A percentile compares a stretch with the other conserved stretches of the same genome.
Evolutionary conservation across 331 rosid species (phyloP).

Genomic region (Stylosanthes scabra): DNA sequence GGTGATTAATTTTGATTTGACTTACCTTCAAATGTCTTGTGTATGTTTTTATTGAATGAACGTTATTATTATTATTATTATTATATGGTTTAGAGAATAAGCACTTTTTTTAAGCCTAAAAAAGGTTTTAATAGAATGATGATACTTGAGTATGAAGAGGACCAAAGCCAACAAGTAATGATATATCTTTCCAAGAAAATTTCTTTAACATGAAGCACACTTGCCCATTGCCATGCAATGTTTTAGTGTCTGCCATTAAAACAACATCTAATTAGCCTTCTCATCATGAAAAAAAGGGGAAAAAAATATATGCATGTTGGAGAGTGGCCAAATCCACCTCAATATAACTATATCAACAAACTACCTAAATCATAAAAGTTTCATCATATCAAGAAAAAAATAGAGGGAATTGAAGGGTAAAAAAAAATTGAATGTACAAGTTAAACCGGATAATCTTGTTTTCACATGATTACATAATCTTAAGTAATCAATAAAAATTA

Average conservation of each 20-base stretch:
- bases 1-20: neutral
- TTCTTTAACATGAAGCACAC: conserved; percentile 50
- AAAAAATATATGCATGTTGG: conserved; percentile 9
- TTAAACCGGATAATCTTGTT: neutral
- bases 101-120: neutral
- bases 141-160: conserved; percentile 31
- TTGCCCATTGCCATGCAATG: conserved; percentile 29
- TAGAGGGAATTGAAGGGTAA: neutral
- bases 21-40: conserved; percentile 29
- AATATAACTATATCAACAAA: neutral
- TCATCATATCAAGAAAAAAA: neutral
- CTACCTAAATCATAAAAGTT: conserved; percentile 2
- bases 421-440: neutral
- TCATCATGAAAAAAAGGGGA: neutral
- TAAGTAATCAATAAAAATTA: conserved; percentile 38
- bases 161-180: conserved; percentile 35
- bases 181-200: conserved; percentile 41
- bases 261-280: conserved; percentile 31
- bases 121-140: conserved; percentile 9
- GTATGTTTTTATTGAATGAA: conserved; percentile 31
- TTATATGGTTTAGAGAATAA: no score
- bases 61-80: conserved; percentile 38
- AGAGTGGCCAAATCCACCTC: neutral
- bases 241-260: conserved; percentile 40
- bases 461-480: conserved; percentile 3